Conservation (phyloP, 228 moss, liverwort and hornwort genomes). For the Sphagnum magellanicum region DNA sequence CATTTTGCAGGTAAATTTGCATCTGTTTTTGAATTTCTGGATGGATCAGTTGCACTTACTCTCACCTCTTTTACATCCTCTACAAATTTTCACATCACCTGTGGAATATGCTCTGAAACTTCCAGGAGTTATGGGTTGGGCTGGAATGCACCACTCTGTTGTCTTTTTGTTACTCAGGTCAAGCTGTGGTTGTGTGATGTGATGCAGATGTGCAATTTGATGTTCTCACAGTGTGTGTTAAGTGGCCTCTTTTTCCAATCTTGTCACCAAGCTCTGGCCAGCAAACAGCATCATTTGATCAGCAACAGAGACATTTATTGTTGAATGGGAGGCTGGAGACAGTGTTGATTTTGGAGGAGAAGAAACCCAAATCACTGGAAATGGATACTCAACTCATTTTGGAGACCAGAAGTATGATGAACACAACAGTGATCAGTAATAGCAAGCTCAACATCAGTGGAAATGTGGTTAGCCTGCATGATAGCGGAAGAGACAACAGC, state of each 20-base stretch:
- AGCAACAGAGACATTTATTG: constrained; percentile 12
- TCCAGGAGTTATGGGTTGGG: no score
- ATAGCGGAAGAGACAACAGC: not conserved
- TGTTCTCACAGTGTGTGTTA: constrained; percentile 93
- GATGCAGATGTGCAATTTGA: constrained; percentile 99
- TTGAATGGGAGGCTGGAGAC: constrained; percentile 37
- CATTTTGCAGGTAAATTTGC: constrained; percentile 59
- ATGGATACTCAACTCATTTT: constrained; percentile 19
- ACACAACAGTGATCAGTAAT: constrained; percentile 47
- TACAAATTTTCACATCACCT: no score
- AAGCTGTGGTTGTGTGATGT: not conserved
- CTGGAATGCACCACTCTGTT: no score
- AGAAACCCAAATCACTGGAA: constrained; percentile 22
- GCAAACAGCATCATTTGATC: constrained; percentile 14
- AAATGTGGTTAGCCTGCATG: no score
- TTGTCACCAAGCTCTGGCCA: constrained; percentile 9
- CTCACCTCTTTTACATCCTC: no score
- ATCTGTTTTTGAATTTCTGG: no score
- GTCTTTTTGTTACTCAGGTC: no score
- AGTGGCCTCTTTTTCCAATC: constrained; percentile 60
- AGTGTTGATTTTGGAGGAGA: constrained; percentile 30
- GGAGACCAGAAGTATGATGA: constrained; percentile 40
- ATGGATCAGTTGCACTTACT: no score
- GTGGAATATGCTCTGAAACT: no score
- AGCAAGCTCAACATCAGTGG: constrained; percentile 37